Base-by-base conservation (phyloP, 1,139 yeast genomes). In the Geotrichum candidum region DNA sequence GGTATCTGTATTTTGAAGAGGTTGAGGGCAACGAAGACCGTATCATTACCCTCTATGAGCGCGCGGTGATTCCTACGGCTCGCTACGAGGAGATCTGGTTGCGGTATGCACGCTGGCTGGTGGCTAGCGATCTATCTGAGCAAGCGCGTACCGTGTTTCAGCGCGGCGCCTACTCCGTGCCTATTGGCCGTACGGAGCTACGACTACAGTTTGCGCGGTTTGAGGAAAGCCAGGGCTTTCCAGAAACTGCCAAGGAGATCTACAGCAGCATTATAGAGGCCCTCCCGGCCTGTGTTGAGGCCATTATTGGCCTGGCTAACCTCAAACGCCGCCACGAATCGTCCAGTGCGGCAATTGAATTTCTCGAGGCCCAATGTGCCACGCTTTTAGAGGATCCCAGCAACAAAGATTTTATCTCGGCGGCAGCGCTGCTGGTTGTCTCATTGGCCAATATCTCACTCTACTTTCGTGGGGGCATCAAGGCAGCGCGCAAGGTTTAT, bases 31-130 rank as follows among this genome's bases (percentile, higher is more conserved):
- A 72, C 51, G 62, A 58, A 7, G 62, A 60, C 5, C 70, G 78
- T 52, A 67, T 82, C 5, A 72, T 73, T 11, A 76, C 81, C 46
- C 69, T 81, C 0, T 89, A 85, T 68, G 87, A 85, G 66, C 74
- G 74, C 3, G 74, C 74, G 0, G 65, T 87, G 5, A 76, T 84
- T 3, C 74, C 82, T 0, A 79, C 85, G 2, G 84, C 85, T 0
- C 71, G 75, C 18, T 82, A 86, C 65, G 81, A 83, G 1, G 77
- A 76, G 51, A 76, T 88, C 56, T 88, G 95, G 92, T 70, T 86
- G 31, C 80, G 84, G 58, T 87, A 83, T 68, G 75, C 84, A 1
- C 80, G 88, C 18, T 77, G 76, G 76, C 67, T 75, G 58, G 59
- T 72, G 7, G 71, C 73, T 2, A 60, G 61, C 2, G 56, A 58